Conservation (phyloP, 768 basidiomycete genomes). For the Russula griseocarnosa region DNA sequence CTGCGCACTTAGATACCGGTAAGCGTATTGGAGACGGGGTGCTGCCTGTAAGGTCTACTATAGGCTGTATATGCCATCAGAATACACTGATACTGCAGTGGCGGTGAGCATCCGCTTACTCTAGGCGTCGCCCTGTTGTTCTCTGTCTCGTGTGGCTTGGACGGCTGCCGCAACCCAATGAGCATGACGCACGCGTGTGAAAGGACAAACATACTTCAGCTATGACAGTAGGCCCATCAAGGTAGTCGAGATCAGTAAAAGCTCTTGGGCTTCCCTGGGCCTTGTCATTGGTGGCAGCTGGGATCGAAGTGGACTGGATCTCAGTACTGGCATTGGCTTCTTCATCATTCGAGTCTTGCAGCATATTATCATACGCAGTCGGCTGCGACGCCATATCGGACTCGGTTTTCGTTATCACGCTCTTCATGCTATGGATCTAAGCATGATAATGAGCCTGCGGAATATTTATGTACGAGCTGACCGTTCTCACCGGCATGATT, state of each 20-base stretch:
- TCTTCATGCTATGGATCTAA: background rate
- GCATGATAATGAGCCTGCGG: background rate
- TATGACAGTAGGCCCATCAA: constrained; percentile 14
- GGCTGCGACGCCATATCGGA: background rate
- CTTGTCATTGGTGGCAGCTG: background rate
- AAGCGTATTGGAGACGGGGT: constrained; percentile 9
- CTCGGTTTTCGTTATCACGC: background rate
- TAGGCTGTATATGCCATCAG: constrained; percentile 3
- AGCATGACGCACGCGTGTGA: background rate
- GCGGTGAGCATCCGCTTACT: background rate
- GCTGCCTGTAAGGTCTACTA: constrained; percentile 15
- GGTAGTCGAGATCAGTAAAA: background rate
- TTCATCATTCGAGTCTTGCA: background rate
- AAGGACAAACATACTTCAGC: constrained; percentile 3
- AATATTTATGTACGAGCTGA: background rate
- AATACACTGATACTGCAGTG: background rate
- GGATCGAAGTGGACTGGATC: background rate
- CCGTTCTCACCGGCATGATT: background rate
- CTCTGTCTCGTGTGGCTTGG: background rate
- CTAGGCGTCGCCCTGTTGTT: too few species aligned
- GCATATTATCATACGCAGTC: background rate
- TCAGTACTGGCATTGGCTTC: background rate
- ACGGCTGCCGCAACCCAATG: background rate
- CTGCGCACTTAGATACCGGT: background rate
- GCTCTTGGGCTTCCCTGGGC: constrained; percentile 1